These are phyloP conservation scores for Xanthoparmelia taractica DNA, from an alignment of 495 filamentous ascomycete genomes.

Conservation along the genomic window DNA sequence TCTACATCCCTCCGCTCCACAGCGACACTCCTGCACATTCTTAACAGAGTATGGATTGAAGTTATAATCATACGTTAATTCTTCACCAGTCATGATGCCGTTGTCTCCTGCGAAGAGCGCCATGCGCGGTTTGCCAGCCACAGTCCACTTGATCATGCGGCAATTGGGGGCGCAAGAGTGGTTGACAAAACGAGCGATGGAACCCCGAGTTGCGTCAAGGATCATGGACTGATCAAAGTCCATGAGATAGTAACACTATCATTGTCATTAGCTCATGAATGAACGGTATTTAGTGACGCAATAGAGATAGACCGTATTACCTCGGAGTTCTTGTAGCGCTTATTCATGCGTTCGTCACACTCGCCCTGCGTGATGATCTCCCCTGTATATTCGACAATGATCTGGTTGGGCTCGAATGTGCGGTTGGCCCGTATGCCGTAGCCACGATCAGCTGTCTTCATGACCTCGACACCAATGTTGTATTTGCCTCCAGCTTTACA, in stretches of 20 bases:
- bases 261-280: neutral
- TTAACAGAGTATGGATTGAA: constrained; percentile 82
- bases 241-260: constrained; percentile 93
- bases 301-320: constrained; percentile 38
- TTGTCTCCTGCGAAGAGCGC: constrained; percentile 87
- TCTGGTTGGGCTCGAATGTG: constrained; percentile 79
- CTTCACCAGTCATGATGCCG: constrained; percentile 86
- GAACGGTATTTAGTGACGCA: neutral
- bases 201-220: constrained; percentile 91
- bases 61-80: constrained; percentile 99
- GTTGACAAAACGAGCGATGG: constrained; percentile 95
- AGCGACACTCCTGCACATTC: constrained; percentile 77
- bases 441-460: constrained; percentile 81
- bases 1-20: constrained; percentile 67
- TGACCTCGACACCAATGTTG: constrained; percentile 85
- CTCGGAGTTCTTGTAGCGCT: constrained; percentile 84
- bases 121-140: constrained; percentile 92
- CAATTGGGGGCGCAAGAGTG: constrained; percentile 98
- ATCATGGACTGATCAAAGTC: constrained; percentile 98
- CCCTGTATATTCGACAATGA: constrained; percentile 96
- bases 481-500: constrained; percentile 73
- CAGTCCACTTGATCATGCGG: constrained; percentile 93
- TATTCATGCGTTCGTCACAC: constrained; percentile 85
- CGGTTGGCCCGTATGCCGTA: constrained; percentile 88
- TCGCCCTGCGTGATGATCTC: constrained; percentile 94